Percentiles rank a stretch among this genome's conserved stretches.
Evolutionary conservation across 305 asterid species (phyloP).

Genomic region (Fraxinus latifolia): DNA sequence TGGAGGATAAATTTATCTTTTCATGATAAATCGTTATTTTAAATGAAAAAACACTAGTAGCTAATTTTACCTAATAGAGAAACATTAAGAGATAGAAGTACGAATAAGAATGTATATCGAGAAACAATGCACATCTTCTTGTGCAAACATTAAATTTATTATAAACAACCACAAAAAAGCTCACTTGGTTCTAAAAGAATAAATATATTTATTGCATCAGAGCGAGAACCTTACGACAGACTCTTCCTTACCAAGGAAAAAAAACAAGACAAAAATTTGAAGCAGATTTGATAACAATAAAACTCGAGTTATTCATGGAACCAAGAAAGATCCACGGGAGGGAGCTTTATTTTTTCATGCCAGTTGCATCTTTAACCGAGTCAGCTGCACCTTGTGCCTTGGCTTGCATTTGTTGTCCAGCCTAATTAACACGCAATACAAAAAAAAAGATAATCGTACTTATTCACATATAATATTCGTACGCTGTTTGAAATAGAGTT

Average conservation of each 20-base stretch:
- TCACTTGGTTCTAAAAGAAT: background rate
- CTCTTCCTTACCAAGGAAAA: background rate
- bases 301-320: background rate
- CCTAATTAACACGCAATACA: conserved; percentile 15
- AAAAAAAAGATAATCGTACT: background rate
- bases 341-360: conserved; percentile 33
- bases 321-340: background rate
- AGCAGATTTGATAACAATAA: background rate
- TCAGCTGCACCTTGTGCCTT: conserved; percentile 45
- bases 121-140: background rate
- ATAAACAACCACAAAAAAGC: background rate
- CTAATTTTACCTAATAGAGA: background rate
- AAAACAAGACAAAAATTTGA: background rate
- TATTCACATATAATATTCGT: background rate
- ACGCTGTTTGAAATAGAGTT: background rate
- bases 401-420: conserved; percentile 37
- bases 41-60: background rate
- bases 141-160: background rate
- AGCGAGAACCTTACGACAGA: conserved; percentile 2
- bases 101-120: background rate
- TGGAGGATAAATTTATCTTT: background rate
- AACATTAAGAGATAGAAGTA: background rate
- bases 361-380: conserved; percentile 38
- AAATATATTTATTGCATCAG: conserved; percentile 18
- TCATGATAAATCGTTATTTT: background rate